Evolutionary conservation across 2,329 filamentous ascomycete genomes (phyloP), one percentile per base, ranked within the genome.

Genomic region (Exophiala oligosperma): DNA sequence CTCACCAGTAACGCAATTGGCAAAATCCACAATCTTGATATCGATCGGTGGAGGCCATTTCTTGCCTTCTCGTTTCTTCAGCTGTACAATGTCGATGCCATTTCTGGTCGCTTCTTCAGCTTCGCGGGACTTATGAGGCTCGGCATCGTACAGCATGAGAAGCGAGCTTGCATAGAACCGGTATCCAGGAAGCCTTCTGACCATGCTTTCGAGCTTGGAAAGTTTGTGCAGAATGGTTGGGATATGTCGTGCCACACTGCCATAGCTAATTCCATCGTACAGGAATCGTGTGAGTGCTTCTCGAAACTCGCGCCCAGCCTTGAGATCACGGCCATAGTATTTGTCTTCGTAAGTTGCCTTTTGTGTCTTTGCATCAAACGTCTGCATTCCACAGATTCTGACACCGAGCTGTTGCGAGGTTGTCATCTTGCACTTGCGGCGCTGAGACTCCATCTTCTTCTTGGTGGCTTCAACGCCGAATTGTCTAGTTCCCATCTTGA

Each of bases 401-500:
- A 99, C 94, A 3, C 94, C 94, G 0, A 99, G 83, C 72, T 95
- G 87, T 59, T 88, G 86, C 6, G 94, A 97, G 0, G 94, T 99
- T 0, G 94, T 99, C 63, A 84, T 88, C 64, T 90, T 88, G 73
- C 94, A 97, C 74, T 99, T 99, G 66, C 91, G 87, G 57, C 91
- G 86, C 73, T 99, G 94, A 0, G 94, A 97, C 60, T 88, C 87
- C 69, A 92, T 90, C 74, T 99, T 99, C 79, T 96, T 96, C 44
- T 91, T 86, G 53, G 84, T 87, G 1, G 94, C 94, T 66, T 97
- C 92, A 11, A 97, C 86, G 6, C 94, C 94, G 71, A 97, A 97
- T 71, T 99, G 94, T 1, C 94, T 87, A 6, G 94, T 99, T 21
- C 94, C 94, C 94, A 99, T 99, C 72, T 99, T 99, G 62, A 99